Percentiles rank a stretch among this genome's conserved stretches.
Conservation (phyloP, 352 stramenopile species). For the Globisporangium cylindrosporum region DNA sequence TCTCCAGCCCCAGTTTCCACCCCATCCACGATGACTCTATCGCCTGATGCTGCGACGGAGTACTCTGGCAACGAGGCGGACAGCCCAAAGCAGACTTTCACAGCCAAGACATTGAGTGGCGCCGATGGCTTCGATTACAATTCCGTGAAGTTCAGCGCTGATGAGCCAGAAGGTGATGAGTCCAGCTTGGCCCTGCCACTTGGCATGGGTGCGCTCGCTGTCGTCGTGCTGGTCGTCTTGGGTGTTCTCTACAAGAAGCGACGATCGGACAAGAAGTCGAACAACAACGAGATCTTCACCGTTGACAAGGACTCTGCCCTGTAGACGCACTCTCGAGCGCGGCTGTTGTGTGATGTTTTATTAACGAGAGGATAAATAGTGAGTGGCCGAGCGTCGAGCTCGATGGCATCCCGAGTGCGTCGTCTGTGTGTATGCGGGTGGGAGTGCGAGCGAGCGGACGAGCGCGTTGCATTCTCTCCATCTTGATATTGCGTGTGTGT, state of each 20-base stretch:
- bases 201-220: slow-evolving; percentile 29
- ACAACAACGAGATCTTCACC: slow-evolving; percentile 69
- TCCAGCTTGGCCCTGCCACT: slow-evolving; percentile 23
- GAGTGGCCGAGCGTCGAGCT: slow-evolving; percentile 23
- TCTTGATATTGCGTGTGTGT: slow-evolving; percentile 14
- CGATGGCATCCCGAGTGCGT: slow-evolving; percentile 11
- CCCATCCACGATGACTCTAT: slow-evolving; percentile 30
- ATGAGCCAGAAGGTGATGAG: slow-evolving; percentile 17
- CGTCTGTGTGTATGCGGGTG: slow-evolving; percentile 7
- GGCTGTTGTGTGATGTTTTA: slow-evolving; percentile 12
- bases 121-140: slow-evolving; percentile 31
- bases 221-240: slow-evolving; percentile 45
- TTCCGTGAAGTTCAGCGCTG: slow-evolving; percentile 35
- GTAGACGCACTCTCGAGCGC: slow-evolving; percentile 43
- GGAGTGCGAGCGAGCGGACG: not conserved
- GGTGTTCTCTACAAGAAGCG: slow-evolving; percentile 66
- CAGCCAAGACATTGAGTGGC: slow-evolving; percentile 17
- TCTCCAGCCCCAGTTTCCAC: slow-evolving; percentile 17
- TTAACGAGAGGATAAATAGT: slow-evolving; percentile 26
- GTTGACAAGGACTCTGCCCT: slow-evolving; percentile 75
- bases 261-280: slow-evolving; percentile 46
- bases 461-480: not conserved
- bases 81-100: slow-evolving; percentile 20
- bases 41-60: slow-evolving; percentile 23
- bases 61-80: slow-evolving; percentile 30